A percentile compares a stretch with the other conserved stretches of the same genome.
phyloP scores from a whole-genome alignment of 148 eudicot genomes.

The Rhododendron mucronatum region DNA sequence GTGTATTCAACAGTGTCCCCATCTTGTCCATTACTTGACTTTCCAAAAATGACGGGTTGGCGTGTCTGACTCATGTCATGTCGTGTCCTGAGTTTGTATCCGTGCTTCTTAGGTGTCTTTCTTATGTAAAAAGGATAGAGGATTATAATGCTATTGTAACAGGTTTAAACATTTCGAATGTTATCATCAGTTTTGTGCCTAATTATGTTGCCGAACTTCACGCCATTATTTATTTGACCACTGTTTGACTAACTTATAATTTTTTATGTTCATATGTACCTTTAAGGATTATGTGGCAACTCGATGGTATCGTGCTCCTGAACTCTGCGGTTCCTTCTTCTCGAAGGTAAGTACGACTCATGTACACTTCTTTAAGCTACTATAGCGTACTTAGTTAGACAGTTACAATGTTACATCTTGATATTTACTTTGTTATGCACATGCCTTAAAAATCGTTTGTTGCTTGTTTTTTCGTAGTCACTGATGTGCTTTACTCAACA shows the following conservation, averaged over 20 bases:
- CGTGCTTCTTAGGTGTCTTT: neutral
- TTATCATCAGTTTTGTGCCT: neutral
- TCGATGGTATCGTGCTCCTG: conserved; percentile 98
- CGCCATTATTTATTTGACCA: neutral
- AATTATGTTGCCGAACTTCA: neutral
- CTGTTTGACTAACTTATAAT: neutral
- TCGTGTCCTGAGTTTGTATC: neutral
- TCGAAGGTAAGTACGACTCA: conserved; percentile 57
- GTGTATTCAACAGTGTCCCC: neutral
- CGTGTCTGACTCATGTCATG: neutral
- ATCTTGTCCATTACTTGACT: neutral
- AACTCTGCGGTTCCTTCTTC: conserved; percentile 96
- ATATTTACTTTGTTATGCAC: neutral
- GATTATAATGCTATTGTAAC: neutral
- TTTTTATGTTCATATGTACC: conserved; percentile 15
- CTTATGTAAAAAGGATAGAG: neutral
- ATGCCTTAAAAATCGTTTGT: neutral
- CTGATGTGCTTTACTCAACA: neutral
- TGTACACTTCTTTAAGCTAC: neutral
- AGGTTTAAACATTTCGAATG: neutral
- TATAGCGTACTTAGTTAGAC: neutral
- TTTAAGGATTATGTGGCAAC: conserved; percentile 91
- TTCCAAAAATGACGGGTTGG: neutral
- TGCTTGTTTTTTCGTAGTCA: neutral
- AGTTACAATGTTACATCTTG: neutral